phyloP scores from a whole-genome alignment of 208 protist species.

The Lotmaria passim region DNA sequence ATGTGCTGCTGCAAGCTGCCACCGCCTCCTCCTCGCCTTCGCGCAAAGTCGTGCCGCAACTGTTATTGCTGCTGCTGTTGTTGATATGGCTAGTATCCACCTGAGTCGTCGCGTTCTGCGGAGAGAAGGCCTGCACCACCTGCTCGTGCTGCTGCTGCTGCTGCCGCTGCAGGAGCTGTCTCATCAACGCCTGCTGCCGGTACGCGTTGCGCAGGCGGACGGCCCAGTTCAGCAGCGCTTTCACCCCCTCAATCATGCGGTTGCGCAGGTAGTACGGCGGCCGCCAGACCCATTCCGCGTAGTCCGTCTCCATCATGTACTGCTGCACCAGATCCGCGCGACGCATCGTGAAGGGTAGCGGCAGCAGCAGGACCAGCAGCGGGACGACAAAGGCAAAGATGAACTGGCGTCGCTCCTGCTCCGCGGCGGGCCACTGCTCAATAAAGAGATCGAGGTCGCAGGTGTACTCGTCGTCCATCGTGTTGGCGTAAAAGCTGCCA shows the following conservation, averaged over 20 bases:
- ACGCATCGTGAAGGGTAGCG: conserved; percentile 52
- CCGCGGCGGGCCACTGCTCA: conserved; percentile 30
- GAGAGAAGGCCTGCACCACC: conserved; percentile 3
- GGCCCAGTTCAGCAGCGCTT: conserved; percentile 16
- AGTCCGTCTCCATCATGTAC: conserved; percentile 55
- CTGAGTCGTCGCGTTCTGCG: neutral
- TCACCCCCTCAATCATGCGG: conserved; percentile 23
- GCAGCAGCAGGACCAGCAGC: conserved; percentile 57
- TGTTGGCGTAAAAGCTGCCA: conserved; percentile 9
- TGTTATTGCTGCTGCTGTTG: neutral
- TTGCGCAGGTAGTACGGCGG: conserved; percentile 44
- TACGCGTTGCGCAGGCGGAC: conserved; percentile 24
- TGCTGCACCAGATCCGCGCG: conserved; percentile 48
- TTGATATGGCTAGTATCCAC: neutral
- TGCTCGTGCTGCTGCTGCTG: conserved; percentile 41
- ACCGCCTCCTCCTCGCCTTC: neutral
- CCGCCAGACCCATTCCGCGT: conserved; percentile 61
- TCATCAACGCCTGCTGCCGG: conserved; percentile 12
- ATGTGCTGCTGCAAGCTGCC: neutral
- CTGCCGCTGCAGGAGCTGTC: conserved; percentile 24
- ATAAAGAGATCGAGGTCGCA: conserved; percentile 59
- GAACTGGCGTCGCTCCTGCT: conserved; percentile 31
- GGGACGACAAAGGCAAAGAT: conserved; percentile 60
- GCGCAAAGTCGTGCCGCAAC: too few species aligned
- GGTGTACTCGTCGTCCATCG: conserved; percentile 6